Base-by-base conservation (phyloP, 2,329 filamentous ascomycete species). In the Penicillium thymicola region DNA sequence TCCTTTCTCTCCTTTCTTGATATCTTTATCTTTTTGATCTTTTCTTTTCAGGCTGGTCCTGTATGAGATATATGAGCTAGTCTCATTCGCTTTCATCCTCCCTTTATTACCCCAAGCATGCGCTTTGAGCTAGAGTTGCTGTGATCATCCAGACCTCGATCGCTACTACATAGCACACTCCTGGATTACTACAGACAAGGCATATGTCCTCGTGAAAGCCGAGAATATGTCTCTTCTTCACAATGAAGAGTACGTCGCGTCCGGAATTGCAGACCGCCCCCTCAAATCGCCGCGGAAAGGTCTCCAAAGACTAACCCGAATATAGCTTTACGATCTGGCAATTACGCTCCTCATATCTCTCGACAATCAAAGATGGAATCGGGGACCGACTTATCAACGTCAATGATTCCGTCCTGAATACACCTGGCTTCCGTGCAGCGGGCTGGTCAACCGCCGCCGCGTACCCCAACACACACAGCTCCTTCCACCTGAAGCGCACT, bases 331-430 rank as follows among this genome's bases (percentile, higher is more conserved):
- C 85, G 32, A 81, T 86, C 57, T 88, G 85, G 78, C 84, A 86
- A 67, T 76, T 88, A 40, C 84, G 85, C 55, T 85, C 84, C 18
- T 84, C 84, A 37, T 88, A 87, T 67, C 79, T 88, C 21, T 81
- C 81, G 30, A 78, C 81, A 46, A 85, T 85, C 65, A 86, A 86
- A 70, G 85, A 88, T 69, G 85, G 85, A 58, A 82, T 87, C 40
- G 85, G 84, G 59, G 85, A 88, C 68, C 79, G 85, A 41, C 76
- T 88, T 51, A 87, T 88, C 72, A 86, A 81, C 58, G 79, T 88
- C 63, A 85, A 87, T 67, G 79, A 83, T 30, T 79, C 81, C 40
- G 79, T 87, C 37, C 76, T 88, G 51, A 87, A 87, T 68, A 83
- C 85, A 43, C 82, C 84, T 21, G 84, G 83, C 18, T 87, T 87